Conservation (phyloP, 2,329 filamentous ascomycete genomes). For the Ceratocystis cubensis region DNA sequence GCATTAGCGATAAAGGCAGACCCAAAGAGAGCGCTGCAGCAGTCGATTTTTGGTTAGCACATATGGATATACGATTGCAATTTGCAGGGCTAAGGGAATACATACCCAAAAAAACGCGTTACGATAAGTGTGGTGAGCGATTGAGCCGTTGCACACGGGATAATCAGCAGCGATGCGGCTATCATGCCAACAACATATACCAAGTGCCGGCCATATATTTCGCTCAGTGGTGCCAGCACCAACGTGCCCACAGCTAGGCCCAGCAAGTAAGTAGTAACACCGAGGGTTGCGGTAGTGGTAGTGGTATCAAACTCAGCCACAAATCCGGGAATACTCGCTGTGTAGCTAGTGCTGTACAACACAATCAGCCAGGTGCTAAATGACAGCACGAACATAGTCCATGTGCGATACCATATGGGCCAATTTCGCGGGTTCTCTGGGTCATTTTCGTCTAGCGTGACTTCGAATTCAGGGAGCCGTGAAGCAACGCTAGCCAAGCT, state of each 20-base stretch:
- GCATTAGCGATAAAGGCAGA: conserved; percentile 73
- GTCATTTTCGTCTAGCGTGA: conserved; percentile 56
- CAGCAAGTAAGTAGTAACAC: conserved; percentile 65
- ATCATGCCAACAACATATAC: conserved; percentile 56
- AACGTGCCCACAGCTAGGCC: conserved; percentile 61
- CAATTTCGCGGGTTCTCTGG: conserved; percentile 56
- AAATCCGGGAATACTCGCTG: conserved; percentile 57
- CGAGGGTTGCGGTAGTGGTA: conserved; percentile 54
- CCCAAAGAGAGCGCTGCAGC: conserved; percentile 48
- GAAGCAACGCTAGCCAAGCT: conserved; percentile 34
- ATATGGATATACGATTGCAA: conserved; percentile 16
- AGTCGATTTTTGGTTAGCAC: conserved; percentile 19
- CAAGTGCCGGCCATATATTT: conserved; percentile 54
- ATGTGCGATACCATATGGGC: conserved; percentile 39
- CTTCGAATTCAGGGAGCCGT: conserved; percentile 51
- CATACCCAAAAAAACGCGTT: conserved; percentile 57
- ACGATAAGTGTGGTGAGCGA: conserved; percentile 58
- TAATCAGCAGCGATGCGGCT: conserved; percentile 53
- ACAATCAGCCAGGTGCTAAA: conserved; percentile 43
- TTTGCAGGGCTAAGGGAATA: conserved; percentile 22
- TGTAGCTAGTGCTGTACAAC: conserved; percentile 68
- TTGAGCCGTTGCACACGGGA: conserved; percentile 58
- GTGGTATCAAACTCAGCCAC: conserved; percentile 50
- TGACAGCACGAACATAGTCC: conserved; percentile 35
- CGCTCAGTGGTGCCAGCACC: conserved; percentile 60